Percentiles rank a stretch among this genome's conserved stretches.
These are phyloP conservation scores for Myriosclerotinia curreyana DNA, from an alignment of 2,329 filamentous ascomycete species.

Conservation along the genomic window DNA sequence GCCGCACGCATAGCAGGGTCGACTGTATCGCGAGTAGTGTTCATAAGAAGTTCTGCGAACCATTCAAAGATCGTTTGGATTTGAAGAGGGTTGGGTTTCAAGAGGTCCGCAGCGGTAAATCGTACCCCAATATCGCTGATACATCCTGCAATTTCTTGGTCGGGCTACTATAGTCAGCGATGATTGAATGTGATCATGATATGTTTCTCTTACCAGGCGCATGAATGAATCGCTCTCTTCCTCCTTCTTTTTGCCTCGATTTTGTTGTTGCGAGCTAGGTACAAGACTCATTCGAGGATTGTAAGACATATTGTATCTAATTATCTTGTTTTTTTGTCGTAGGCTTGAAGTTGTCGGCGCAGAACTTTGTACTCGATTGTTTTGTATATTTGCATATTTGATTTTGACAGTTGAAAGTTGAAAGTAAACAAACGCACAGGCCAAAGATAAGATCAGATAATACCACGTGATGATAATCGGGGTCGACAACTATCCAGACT, in stretches of 20 bases:
- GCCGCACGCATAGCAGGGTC: slow-evolving; percentile 94
- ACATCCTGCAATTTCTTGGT: slow-evolving; percentile 87
- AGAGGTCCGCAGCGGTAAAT: slow-evolving; percentile 80
- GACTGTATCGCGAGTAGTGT: slow-evolving; percentile 87
- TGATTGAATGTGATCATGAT: slow-evolving; percentile 10
- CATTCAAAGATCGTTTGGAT: slow-evolving; percentile 98
- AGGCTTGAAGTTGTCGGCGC: neutral
- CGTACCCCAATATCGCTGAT: slow-evolving; percentile 95
- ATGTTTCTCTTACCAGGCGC: slow-evolving; percentile 47
- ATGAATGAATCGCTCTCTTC: slow-evolving; percentile 57
- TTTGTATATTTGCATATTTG: slow-evolving; percentile 2
- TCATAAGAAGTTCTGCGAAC: slow-evolving; percentile 92
- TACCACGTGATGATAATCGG: neutral
- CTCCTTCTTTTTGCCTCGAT: slow-evolving; percentile 52
- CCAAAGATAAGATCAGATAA: neutral
- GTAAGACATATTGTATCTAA: slow-evolving; percentile 45
- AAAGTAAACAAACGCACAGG: slow-evolving; percentile 24
- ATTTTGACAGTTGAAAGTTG: neutral
- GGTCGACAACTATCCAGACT: too few relatives aligned
- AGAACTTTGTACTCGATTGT: neutral
- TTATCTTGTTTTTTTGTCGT: neutral
- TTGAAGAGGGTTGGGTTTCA: slow-evolving; percentile 90
- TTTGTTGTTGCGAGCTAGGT: slow-evolving; percentile 47
- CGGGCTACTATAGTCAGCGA: slow-evolving; percentile 42
- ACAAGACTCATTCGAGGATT: slow-evolving; percentile 52